These are phyloP conservation scores for Nicotiana otophora DNA, from an alignment of 257 asterid species.

Conservation along the genomic window DNA sequence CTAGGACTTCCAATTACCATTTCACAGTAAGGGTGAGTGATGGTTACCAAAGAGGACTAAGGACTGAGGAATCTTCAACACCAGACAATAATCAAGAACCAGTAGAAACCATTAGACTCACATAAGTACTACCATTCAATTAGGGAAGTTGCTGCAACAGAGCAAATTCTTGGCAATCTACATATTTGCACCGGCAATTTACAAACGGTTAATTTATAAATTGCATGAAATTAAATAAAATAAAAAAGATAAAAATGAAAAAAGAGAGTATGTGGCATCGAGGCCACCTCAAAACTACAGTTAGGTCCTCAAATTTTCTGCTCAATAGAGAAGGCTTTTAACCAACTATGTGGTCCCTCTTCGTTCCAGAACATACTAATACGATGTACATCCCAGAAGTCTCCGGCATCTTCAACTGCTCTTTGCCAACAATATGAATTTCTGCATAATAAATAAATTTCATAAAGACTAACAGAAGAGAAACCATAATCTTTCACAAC, in stretches of 20 bases:
- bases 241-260: neutral
- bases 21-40: neutral
- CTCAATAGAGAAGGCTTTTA: conserved; percentile 12
- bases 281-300: conserved; percentile 33
- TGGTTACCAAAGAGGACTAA: neutral
- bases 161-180: conserved; percentile 14
- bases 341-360: conserved; percentile 1
- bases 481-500: neutral
- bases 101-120: neutral
- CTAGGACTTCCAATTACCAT: neutral
- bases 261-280: conserved; percentile 11
- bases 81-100: neutral
- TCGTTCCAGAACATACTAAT: neutral
- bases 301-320: conserved; percentile 18
- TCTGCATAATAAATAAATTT: neutral
- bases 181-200: conserved; percentile 38
- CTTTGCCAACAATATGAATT: neutral
- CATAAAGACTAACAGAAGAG: neutral
- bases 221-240: conserved; percentile 19
- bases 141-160: conserved; percentile 12
- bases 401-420: neutral
- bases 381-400: conserved; percentile 9
- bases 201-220: conserved; percentile 42
- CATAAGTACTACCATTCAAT: neutral
- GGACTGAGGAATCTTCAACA: neutral